A percentile compares a stretch with the other conserved stretches of the same genome.
Conservation (phyloP, 2,329 filamentous ascomycete species). For the Biscogniauxia mediterranea region DNA sequence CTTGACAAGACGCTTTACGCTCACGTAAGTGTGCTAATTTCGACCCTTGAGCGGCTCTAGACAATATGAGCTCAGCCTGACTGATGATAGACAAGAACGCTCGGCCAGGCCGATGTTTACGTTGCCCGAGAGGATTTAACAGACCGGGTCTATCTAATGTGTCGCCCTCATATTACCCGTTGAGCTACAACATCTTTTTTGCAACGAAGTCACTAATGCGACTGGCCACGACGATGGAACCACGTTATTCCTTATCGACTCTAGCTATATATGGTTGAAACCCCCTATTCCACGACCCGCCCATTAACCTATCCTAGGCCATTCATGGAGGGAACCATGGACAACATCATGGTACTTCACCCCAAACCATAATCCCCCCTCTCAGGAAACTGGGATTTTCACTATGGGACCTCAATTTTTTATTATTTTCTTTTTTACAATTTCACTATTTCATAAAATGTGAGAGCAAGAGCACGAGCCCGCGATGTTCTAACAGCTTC, state of each 20-base stretch:
- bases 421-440: too few relatives aligned
- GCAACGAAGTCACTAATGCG: background rate
- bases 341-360: conserved; percentile 29
- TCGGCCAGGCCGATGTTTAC: conserved; percentile 29
- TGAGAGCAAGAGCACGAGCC: conserved; percentile 27
- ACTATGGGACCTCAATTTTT: conserved; percentile 34
- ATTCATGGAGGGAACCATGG: conserved; percentile 6
- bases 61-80: conserved; percentile 2
- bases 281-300: too few relatives aligned
- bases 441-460: conserved; percentile 29
- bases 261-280: too few relatives aligned
- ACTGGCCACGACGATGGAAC: background rate
- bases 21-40: conserved; percentile 21
- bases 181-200: background rate
- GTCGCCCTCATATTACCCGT: conserved; percentile 2
- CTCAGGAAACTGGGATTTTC: conserved; percentile 34
- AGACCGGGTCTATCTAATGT: too few relatives aligned
- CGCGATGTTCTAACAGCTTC: conserved; percentile 27
- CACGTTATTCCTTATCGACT: background rate
- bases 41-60: background rate
- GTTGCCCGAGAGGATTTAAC: conserved; percentile 31
- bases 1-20: conserved; percentile 28
- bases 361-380: conserved; percentile 27
- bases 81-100: conserved; percentile 26
- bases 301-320: background rate